Percentiles rank a stretch among this genome's conserved stretches.
Conservation (phyloP, 768 basidiomycete species). For the Roridomyces roridus region DNA sequence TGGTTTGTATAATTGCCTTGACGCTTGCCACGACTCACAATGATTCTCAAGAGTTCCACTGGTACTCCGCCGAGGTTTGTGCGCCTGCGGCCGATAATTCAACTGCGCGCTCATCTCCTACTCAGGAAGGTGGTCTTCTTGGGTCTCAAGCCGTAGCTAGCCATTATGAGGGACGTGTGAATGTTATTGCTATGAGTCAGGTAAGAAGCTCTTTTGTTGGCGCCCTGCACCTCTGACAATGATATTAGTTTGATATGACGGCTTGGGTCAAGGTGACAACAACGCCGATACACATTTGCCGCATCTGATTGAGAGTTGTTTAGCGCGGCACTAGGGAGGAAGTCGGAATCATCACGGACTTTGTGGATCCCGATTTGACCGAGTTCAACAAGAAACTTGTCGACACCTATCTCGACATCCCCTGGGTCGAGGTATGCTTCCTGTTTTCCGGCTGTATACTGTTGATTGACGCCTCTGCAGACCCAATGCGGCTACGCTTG, state of each 20-base stretch:
- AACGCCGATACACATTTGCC: constrained; percentile 23
- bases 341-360: constrained; percentile 88
- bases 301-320: constrained; percentile 22
- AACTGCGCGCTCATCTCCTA: constrained; percentile 16
- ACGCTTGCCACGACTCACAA: background rate
- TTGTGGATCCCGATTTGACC: constrained; percentile 79
- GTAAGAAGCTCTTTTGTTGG: constrained; percentile 39
- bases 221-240: constrained; percentile 20
- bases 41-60: constrained; percentile 71
- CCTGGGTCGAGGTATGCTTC: constrained; percentile 64
- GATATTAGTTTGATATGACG: constrained; percentile 83
- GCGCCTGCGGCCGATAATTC: constrained; percentile 15
- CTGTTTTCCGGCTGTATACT: constrained; percentile 22
- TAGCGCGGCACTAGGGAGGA: constrained; percentile 73
- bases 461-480: constrained; percentile 35
- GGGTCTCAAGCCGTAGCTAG: constrained; percentile 90
- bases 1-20: constrained; percentile 2
- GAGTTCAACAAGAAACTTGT: constrained; percentile 81
- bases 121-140: constrained; percentile 81
- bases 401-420: constrained; percentile 81
- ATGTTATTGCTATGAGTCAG: constrained; percentile 86
- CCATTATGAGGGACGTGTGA: constrained; percentile 69
- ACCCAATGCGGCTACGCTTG: constrained; percentile 95
- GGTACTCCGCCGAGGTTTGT: constrained; percentile 81
- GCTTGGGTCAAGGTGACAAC: constrained; percentile 86